A percentile compares a stretch with the other conserved stretches of the same genome.
Evolutionary conservation across 2,329 filamentous ascomycete genomes (phyloP).

Genomic region (Grosmannia huntii): DNA sequence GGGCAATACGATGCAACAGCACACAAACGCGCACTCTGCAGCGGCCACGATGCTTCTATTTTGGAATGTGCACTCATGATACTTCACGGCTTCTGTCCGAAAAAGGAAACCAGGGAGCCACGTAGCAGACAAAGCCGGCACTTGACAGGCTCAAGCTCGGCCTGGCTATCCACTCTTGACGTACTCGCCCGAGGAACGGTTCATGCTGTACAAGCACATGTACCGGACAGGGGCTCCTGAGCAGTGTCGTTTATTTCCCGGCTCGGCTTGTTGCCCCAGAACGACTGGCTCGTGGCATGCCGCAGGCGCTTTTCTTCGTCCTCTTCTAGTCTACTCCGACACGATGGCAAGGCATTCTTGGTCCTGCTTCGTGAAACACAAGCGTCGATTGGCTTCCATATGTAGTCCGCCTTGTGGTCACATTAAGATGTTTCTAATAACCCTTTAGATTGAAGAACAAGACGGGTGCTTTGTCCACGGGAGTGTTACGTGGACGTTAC

Average conservation of each 20-base stretch:
- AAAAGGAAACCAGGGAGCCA: not conserved
- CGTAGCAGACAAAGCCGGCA: too few relatives aligned
- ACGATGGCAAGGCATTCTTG: not conserved
- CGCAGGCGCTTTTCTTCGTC: not conserved
- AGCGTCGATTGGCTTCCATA: not conserved
- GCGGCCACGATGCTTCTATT: too few relatives aligned
- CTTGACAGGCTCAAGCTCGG: too few relatives aligned
- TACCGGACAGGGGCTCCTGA: too few relatives aligned
- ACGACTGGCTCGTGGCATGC: not conserved
- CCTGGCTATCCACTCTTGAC: too few relatives aligned
- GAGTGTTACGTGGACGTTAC: constrained; percentile 1
- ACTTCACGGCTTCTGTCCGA: not conserved
- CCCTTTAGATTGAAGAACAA: not conserved
- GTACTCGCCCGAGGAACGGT: too few relatives aligned
- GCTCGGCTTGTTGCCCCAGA: not conserved
- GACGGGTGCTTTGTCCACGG: not conserved
- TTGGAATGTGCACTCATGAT: not conserved
- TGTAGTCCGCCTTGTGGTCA: not conserved
- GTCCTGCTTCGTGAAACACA: not conserved
- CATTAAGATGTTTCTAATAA: not conserved
- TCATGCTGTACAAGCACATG: too few relatives aligned
- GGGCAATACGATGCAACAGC: too few relatives aligned
- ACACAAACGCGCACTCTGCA: too few relatives aligned
- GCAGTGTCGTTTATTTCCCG: too few relatives aligned
- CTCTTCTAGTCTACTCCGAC: not conserved